Percentiles rank a stretch among this genome's conserved stretches.
Evolutionary conservation across 2,329 filamentous ascomycete species (phyloP).

Genomic region (Aspergillus luchuensis): DNA sequence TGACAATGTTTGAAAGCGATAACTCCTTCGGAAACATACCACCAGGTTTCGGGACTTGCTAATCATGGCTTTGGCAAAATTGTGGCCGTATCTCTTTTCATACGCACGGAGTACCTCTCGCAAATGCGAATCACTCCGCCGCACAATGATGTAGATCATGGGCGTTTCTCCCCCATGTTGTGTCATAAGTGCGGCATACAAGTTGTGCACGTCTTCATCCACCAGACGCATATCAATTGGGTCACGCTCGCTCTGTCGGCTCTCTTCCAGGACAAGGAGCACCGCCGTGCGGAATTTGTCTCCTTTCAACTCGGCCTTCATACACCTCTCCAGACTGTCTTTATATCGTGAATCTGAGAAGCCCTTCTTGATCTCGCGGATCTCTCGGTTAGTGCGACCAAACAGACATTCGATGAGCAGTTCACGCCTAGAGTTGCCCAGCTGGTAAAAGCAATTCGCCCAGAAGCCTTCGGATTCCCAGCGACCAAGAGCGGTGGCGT

Average conservation of each 20-base stretch:
- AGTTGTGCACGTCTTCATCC: conserved; percentile 69
- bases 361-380: conserved; percentile 78
- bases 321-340: conserved; percentile 78
- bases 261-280: conserved; percentile 77
- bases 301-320: conserved; percentile 89
- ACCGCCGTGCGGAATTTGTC: conserved; percentile 95
- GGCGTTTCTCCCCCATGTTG: conserved; percentile 78
- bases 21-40: conserved; percentile 58
- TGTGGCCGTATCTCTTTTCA: conserved; percentile 69
- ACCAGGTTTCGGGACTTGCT: conserved; percentile 89
- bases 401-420: conserved; percentile 91
- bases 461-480: conserved; percentile 97
- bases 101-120: conserved; percentile 77
- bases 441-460: conserved; percentile 98
- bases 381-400: conserved; percentile 85
- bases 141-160: conserved; percentile 83
- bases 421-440: conserved; percentile 79
- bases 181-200: conserved; percentile 71
- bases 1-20: not conserved
- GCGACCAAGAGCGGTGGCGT: conserved; percentile 81
- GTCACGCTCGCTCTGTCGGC: conserved; percentile 79
- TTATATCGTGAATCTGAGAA: conserved; percentile 92
- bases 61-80: conserved; percentile 86
- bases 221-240: conserved; percentile 63
- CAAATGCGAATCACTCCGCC: conserved; percentile 78